A percentile compares a stretch with the other conserved stretches of the same genome.
These are phyloP conservation scores for Gleditsia sinensis DNA, from an alignment of 306 rosid species.

Conservation along the genomic window DNA sequence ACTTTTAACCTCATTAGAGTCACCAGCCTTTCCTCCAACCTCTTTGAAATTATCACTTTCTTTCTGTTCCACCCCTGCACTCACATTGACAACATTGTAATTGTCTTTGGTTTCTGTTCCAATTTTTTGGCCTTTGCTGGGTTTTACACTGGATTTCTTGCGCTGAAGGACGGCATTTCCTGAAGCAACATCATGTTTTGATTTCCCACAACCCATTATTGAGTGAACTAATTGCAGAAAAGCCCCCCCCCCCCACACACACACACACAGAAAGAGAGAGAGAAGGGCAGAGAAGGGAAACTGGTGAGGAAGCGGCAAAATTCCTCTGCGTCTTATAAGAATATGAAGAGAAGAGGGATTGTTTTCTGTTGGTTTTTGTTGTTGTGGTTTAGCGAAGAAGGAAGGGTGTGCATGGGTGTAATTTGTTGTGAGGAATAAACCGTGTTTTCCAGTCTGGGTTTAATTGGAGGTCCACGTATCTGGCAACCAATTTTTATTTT, in stretches of 20 bases:
- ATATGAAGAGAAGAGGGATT: background rate
- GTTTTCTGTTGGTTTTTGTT: background rate
- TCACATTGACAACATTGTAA: background rate
- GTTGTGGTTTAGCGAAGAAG: conserved; percentile 34
- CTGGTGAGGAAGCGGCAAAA: background rate
- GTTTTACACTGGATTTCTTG: conserved; percentile 45
- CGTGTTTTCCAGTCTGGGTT: conserved; percentile 19
- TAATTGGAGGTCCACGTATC: conserved; percentile 11
- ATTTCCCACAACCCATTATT: conserved; percentile 85
- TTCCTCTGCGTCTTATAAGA: conserved; percentile 23
- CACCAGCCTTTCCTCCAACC: background rate
- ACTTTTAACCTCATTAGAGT: conserved; percentile 2
- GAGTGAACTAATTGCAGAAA: conserved; percentile 1
- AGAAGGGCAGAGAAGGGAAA: background rate
- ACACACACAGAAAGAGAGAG: background rate
- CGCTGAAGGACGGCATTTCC: conserved; percentile 52
- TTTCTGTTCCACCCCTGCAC: conserved; percentile 7
- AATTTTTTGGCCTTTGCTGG: conserved; percentile 29
- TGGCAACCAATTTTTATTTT: conserved; percentile 24
- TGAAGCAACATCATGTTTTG: conserved; percentile 69
- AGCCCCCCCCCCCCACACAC: too few species aligned
- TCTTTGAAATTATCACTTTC: conserved; percentile 27
- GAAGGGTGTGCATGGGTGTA: conserved; percentile 34
- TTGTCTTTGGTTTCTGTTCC: conserved; percentile 16
- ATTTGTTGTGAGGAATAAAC: conserved; percentile 34